phyloP scores from a whole-genome alignment of 257 asterid species.

The Oldenlandia corymbosa region DNA sequence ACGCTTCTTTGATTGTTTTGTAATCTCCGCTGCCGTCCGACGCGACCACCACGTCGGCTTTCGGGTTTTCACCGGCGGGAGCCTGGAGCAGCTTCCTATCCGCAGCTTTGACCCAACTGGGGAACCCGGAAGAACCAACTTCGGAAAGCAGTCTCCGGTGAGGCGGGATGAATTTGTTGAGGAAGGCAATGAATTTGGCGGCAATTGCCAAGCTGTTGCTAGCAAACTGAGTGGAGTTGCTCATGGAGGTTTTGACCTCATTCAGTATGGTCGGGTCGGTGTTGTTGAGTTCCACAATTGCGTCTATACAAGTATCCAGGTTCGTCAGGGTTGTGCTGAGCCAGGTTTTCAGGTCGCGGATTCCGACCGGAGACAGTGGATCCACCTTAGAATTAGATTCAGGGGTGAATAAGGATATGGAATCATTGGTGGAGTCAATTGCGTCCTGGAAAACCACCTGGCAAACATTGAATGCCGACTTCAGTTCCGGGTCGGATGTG shows the following conservation, averaged over 20 bases:
- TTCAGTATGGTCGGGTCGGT: conserved; percentile 36
- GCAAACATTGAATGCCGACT: conserved; percentile 52
- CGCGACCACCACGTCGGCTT: conserved; percentile 59
- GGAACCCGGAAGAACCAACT: conserved; percentile 20
- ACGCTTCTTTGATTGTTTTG: conserved; percentile 43
- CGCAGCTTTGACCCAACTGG: conserved; percentile 47
- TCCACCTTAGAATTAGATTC: conserved; percentile 30
- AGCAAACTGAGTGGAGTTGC: conserved; percentile 48
- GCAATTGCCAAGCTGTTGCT: conserved; percentile 81
- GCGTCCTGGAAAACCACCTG: conserved; percentile 52
- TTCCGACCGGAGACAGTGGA: conserved; percentile 10
- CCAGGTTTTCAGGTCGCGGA: conserved; percentile 56
- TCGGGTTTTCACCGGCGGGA: conserved; percentile 23
- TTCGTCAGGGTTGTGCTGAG: conserved; percentile 59
- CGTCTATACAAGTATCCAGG: conserved; percentile 71
- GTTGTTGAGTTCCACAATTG: conserved; percentile 53
- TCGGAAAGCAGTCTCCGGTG: conserved; percentile 39
- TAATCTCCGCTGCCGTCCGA: conserved; percentile 49
- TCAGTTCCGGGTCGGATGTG: conserved; percentile 25
- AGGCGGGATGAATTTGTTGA: conserved; percentile 36
- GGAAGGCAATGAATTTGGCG: conserved; percentile 36
- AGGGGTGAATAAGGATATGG: conserved; percentile 23
- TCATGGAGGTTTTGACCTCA: conserved; percentile 34
- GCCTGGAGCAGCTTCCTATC: conserved; percentile 55
- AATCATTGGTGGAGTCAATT: conserved; percentile 44